Evolutionary conservation across 2,329 filamentous ascomycete species (phyloP).

Genomic region (Fusarium buxicola): DNA sequence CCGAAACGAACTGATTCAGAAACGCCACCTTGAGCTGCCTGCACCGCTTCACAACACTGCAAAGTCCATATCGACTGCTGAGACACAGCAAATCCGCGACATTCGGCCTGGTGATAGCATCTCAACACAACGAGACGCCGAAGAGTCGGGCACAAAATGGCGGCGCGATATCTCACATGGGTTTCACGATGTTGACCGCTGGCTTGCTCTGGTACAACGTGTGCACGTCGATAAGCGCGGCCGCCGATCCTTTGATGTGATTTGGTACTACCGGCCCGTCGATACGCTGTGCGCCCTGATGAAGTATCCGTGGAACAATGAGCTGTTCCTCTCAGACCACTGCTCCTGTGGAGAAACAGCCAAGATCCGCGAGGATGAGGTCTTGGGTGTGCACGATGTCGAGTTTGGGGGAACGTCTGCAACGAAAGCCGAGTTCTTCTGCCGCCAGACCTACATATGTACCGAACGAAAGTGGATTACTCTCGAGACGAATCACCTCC

Average conservation of each 20-base stretch:
- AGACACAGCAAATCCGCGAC: constrained; percentile 40
- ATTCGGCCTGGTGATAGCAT: constrained; percentile 62
- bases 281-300: constrained; percentile 78
- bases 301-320: constrained; percentile 76
- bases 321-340: constrained; percentile 81
- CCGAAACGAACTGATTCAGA: constrained; percentile 45
- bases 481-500: constrained; percentile 65
- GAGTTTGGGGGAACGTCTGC: constrained; percentile 66
- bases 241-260: constrained; percentile 66
- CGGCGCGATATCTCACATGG: constrained; percentile 58
- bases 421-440: constrained; percentile 67
- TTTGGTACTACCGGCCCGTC: constrained; percentile 78
- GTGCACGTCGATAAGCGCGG: constrained; percentile 56
- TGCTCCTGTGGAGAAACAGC: constrained; percentile 72
- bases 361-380: constrained; percentile 64
- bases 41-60: constrained; percentile 36
- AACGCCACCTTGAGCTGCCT: constrained; percentile 46
- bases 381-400: constrained; percentile 68
- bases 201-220: constrained; percentile 77
- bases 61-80: constrained; percentile 38
- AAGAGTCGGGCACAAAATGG: constrained; percentile 67
- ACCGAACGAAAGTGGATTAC: constrained; percentile 71
- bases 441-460: constrained; percentile 76
- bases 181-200: constrained; percentile 62
- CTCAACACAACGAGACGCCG: constrained; percentile 58